Base-by-base conservation (phyloP, 805 yeast species). In the Candida tibetensis region DNA sequence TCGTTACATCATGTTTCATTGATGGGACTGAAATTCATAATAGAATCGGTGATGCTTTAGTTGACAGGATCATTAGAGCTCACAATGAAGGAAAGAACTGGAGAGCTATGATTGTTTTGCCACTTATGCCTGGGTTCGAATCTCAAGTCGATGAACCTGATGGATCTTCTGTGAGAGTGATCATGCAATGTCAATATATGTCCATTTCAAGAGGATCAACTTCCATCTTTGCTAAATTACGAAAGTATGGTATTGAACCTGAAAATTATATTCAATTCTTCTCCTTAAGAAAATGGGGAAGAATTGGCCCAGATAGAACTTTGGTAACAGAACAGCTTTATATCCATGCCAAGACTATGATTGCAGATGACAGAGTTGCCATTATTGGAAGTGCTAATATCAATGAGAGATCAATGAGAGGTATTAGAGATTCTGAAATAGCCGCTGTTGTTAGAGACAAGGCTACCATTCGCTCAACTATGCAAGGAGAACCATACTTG, bases 371-470 rank as follows among this genome's bases (percentile, higher is more conserved):
- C 54, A 73, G 96, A 34, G 77, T 82, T 32, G 97, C 96, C 4
- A 84, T 93, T 30, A 90, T 93, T 53, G 99, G 99, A 2, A 87
- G 96, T 53, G 99, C 99, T 0, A 93, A 93, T 54, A 87, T 93
- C 44, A 93, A 93, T 55, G 99, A 93, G 59, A 75, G 99, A 52
- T 91, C 98, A 0, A 90, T 90, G 88, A 72, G 93, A 50, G 99
- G 99, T 12, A 71, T 73, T 15, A 74, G 99, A 57, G 99, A 93
- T 57, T 89, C 97, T 4, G 99, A 93, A 54, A 83, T 93, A 28
- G 96, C 96, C 3, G 87, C 90, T 1, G 64, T 91, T 38, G 79
- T 93, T 4, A 76, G 97, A 46, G 99, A 93, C 53, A 79, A 83
- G 7, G 86, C 82, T 45, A 74, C 81, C 45, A 67, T 89, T 4